Evolutionary conservation across 108 stramenopile species (phyloP), one percentile per base, ranked within the genome.

Genomic region (Pseudonitzschia multiseries): DNA sequence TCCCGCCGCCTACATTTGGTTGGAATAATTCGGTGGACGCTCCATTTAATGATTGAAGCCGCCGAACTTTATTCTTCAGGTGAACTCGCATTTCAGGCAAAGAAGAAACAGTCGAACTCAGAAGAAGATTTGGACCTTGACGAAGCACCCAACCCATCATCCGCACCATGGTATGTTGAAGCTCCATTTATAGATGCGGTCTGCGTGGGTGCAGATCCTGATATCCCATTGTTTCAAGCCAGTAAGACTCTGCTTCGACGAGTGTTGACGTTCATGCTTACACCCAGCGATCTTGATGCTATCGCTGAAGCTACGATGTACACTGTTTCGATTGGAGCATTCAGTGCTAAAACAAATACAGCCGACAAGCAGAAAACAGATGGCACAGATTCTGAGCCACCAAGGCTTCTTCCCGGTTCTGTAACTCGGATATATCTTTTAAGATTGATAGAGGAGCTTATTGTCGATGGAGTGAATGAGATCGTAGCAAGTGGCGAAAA

Each of bases 391-490:
- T n/a, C 29, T 14, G 68, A 73, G 59, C 24, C 65, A 40, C 67
- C 81, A 54, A 57, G 65, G 65, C 44, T 96, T 36, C 71, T 83
- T 14, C 92, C 92, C 10, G 89, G 86, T n/a, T 62, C 90, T 33
- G 87, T 92, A 48, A 79, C 85, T 24, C 83, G 95, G 15, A 84
- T 96, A 12, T 92, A 96, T 72, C 81, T 96, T 21, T 79, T 96
- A 33, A 78, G 95, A 68, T 85, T 96, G 57, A 81, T 96, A 14
- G 90, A 93, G 73, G 95, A 96, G 65, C 81, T 96, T 14, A 90
- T 96, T 40, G 89, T 93, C 56, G 95, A 96, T 74, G 92, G 92
- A 14, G 89, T 96, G 10, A 92, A 95, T 57, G 93, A 94, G 79
- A 94, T 94, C 57, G 87, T 94, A 22, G 83, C 87, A 13, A 69